Evolutionary conservation across 2,329 filamentous ascomycete genomes (phyloP).

Genomic region (Neurospora crassa): DNA sequence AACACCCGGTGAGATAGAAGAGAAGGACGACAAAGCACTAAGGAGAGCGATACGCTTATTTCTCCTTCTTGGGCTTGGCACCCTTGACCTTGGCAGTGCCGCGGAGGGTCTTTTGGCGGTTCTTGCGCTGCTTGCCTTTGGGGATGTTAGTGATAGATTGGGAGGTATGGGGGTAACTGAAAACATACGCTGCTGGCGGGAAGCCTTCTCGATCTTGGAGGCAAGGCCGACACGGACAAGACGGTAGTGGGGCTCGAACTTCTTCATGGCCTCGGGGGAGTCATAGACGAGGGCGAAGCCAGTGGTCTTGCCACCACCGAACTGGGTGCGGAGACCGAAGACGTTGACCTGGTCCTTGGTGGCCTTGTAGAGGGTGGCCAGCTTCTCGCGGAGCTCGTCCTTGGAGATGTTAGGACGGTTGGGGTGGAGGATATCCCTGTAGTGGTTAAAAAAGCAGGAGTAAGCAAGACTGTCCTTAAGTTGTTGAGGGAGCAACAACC

Average conservation of each 20-base stretch:
- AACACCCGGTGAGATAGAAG: constrained; percentile 20
- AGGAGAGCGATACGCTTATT: constrained; percentile 48
- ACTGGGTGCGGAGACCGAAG: constrained; percentile 98
- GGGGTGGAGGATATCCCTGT: constrained; percentile 98
- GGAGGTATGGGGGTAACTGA: too few relatives aligned
- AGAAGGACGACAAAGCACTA: constrained; percentile 20
- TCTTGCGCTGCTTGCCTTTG: constrained; percentile 99
- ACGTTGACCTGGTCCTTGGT: constrained; percentile 95
- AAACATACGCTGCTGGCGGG: constrained; percentile 92
- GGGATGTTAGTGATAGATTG: neutral
- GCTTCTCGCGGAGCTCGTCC: constrained; percentile 94
- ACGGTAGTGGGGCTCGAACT: constrained; percentile 98
- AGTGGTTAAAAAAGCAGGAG: constrained; percentile 1
- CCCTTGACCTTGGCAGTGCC: constrained; percentile 98
- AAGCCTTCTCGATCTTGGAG: constrained; percentile 92
- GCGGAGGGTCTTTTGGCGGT: constrained; percentile 97
- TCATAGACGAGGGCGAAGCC: constrained; percentile 99
- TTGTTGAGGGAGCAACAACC: constrained; percentile 1
- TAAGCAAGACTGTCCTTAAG: constrained; percentile 13
- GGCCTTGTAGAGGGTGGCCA: constrained; percentile 94
- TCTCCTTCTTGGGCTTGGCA: constrained; percentile 87
- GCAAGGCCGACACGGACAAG: constrained; percentile 88
- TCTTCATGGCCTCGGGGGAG: constrained; percentile 96
- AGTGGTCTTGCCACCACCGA: constrained; percentile 98
- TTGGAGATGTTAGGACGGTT: constrained; percentile 98